Base-by-base conservation (phyloP, 805 yeast species). In the Starmerella kuoi region DNA sequence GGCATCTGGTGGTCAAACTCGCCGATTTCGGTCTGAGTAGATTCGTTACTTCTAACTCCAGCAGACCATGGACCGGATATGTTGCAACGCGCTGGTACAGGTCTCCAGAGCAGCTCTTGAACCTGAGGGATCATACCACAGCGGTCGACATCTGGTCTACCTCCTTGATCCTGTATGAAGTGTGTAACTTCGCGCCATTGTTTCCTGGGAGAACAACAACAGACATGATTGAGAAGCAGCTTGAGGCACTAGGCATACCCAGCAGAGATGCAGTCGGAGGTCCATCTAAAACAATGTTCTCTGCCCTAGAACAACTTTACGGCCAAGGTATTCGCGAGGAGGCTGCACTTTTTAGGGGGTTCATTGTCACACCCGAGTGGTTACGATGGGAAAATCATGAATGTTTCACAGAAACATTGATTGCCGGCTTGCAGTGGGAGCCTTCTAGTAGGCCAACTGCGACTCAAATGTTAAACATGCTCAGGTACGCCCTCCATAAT, bases 11-110 rank as follows among this genome's bases (percentile, higher is more conserved):
- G 42, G 66, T 87, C 45, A 88, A 88, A 61, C 69, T 88, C 44
- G 95, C 95, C 2, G 98, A 88, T 78, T 88, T 88, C 66, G 97
- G 97, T 41, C 67, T 87, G 33, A 93, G 95, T 1, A 69, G 95
- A 46, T 72, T 82, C 2, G 61, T 79, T 27, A 42, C 31, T 22
- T 2, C 21, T 6, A 82, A 81, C 0, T 66, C 75, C 28, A 72
- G 74, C 0, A 48, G 38, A 6, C 76, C 74, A 41, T 67, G 84
- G 57, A 82, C 96, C 0, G 74, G 85, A 1, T 88, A 87, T 57
- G 96, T 88, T 17, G 95, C 93, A 1, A 88, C 97, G 1, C 66
- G 96, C 48, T 88, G 98, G 98, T 88, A 88, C 60, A 67, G 96
- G 42, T 87, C 96, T 0, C 98, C 98, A 0, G 98, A 88, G 57